Percentiles rank a stretch among this genome's conserved stretches.
phyloP scores from a whole-genome alignment of 352 stramenopile species.

The Phytophthora ohioensis region DNA sequence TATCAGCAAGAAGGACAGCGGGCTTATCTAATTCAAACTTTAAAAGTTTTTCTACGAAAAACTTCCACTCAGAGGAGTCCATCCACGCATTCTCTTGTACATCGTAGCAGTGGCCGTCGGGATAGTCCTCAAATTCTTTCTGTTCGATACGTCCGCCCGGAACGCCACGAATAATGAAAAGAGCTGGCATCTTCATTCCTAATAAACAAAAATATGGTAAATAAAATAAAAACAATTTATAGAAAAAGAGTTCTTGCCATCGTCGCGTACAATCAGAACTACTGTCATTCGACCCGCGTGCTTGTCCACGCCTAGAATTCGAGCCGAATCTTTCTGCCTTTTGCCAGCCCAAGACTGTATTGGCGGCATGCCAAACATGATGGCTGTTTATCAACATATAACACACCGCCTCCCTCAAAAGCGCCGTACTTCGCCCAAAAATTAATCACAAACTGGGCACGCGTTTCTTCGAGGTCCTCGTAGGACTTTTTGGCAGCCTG shows the following conservation, averaged over 20 bases:
- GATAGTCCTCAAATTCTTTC: not conserved
- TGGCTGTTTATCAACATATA: no score
- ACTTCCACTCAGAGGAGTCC: not conserved
- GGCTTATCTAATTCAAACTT: conserved; percentile 10
- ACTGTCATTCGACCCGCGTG: no score
- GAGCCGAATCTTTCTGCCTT: no score
- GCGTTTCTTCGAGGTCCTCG: no score
- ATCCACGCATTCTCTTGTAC: conserved; percentile 8
- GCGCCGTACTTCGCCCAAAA: no score
- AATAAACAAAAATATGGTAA: not conserved
- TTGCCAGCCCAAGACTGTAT: no score
- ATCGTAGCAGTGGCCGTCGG: not conserved
- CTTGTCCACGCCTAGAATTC: no score
- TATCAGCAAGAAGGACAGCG: not conserved
- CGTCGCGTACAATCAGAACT: no score
- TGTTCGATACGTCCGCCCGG: conserved; percentile 1
- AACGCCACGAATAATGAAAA: conserved; percentile 1
- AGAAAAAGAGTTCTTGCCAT: not conserved
- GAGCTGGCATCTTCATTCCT: conserved; percentile 1
- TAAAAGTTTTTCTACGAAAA: conserved; percentile 1
- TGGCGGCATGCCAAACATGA: no score
- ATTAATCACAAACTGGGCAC: no score
- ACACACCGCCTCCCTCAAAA: no score
- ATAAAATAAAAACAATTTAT: not conserved
- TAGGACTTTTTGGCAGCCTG: no score